These are phyloP conservation scores for Cordyceps farinosa DNA, from an alignment of 2,329 filamentous ascomycete species.

Conservation along the genomic window DNA sequence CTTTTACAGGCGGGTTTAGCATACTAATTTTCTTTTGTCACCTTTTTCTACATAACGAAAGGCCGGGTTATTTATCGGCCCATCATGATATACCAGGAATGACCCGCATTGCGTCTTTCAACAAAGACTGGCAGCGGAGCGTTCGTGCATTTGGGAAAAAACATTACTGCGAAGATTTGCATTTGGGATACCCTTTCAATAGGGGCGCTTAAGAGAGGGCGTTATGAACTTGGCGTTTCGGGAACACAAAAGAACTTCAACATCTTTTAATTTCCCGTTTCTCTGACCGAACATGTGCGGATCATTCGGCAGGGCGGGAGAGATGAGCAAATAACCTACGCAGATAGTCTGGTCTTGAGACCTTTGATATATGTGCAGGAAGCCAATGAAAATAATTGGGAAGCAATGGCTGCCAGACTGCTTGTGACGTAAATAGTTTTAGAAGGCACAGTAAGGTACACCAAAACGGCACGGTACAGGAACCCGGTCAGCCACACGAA, in stretches of 20 bases:
- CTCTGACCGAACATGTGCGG: conserved; percentile 36
- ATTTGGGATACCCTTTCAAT: conserved; percentile 38
- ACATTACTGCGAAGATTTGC: conserved; percentile 30
- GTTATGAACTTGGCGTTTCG: conserved; percentile 34
- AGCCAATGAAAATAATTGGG: conserved; percentile 11
- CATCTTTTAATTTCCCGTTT: conserved; percentile 38
- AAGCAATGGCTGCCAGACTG: background rate
- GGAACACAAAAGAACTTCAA: conserved; percentile 47
- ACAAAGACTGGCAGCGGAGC: conserved; percentile 39
- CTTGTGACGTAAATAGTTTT: background rate
- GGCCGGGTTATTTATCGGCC: background rate
- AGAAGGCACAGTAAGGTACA: background rate
- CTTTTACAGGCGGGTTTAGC: conserved; percentile 28
- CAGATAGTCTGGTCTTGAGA: conserved; percentile 5
- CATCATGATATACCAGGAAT: conserved; percentile 34
- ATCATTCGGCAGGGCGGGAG: conserved; percentile 29
- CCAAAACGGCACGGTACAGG: background rate
- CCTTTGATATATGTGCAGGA: conserved; percentile 4
- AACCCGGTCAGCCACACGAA: background rate
- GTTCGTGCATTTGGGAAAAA: conserved; percentile 37
- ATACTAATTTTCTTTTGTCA: conserved; percentile 28
- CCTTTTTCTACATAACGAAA: conserved; percentile 25
- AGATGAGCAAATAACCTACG: conserved; percentile 14
- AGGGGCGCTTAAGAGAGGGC: conserved; percentile 31
- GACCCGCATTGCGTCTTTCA: conserved; percentile 43